Evolutionary conservation across 495 filamentous ascomycete genomes (phyloP).

Genomic region (Cenococcum geophilum): DNA sequence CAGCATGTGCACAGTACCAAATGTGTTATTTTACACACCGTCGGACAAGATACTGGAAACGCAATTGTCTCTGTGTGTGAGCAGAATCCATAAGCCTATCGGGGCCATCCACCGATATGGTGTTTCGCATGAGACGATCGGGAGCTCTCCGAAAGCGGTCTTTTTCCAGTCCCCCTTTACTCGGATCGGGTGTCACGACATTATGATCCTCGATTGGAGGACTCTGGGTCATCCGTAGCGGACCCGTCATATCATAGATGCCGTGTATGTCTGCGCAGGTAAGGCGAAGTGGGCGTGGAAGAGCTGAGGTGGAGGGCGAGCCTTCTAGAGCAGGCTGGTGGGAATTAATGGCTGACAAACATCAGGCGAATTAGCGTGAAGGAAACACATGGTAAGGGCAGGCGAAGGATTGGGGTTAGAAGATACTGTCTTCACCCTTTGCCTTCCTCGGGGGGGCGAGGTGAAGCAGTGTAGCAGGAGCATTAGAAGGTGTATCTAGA

Average conservation of each 20-base stretch:
- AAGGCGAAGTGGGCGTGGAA: slow-evolving; percentile 3
- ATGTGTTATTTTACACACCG: slow-evolving; percentile 5
- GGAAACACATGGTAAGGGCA: slow-evolving; percentile 5
- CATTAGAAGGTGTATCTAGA: no score
- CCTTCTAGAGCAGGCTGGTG: background rate
- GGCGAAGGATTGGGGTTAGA: background rate
- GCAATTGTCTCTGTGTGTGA: slow-evolving; percentile 16
- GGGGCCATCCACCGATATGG: slow-evolving; percentile 12
- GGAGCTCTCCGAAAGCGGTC: background rate
- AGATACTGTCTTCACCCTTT: background rate
- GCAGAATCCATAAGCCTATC: slow-evolving; percentile 18
- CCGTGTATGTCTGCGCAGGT: slow-evolving; percentile 1
- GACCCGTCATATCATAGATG: slow-evolving; percentile 27
- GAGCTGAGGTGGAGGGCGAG: background rate
- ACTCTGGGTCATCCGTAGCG: slow-evolving; percentile 1
- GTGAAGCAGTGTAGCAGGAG: background rate
- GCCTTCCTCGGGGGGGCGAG: background rate
- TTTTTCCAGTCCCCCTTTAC: background rate
- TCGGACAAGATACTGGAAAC: slow-evolving; percentile 23
- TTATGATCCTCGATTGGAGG: background rate
- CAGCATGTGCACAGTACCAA: background rate
- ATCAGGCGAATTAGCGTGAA: background rate
- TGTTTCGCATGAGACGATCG: slow-evolving; percentile 3
- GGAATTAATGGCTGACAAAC: background rate
- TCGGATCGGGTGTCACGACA: no score